Base-by-base conservation (phyloP, 163 green algal species). In the Prototheca wickerhamii region DNA sequence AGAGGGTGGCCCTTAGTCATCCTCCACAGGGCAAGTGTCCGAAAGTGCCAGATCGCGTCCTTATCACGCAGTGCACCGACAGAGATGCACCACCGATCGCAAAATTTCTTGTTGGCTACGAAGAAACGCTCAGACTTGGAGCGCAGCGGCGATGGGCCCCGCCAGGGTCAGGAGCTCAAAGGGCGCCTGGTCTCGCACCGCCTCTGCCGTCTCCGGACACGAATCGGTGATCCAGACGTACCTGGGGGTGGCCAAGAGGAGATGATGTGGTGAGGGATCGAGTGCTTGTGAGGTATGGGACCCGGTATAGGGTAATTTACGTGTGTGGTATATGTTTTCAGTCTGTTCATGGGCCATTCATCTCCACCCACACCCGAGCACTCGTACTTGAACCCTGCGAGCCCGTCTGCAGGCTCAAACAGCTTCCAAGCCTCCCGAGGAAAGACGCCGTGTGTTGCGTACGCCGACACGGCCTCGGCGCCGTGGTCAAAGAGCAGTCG, bases 201-300 rank as follows among this genome's bases (percentile, higher is more conserved):
- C 77, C 7, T 67, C 46, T 2, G 90, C 88, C 3, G 87, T 97
- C 58, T 82, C 58, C 3, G 91, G 84, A 76, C 90, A 97, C 17
- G 82, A 94, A 78, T 99, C 93, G 0, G 87, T 92, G 57, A 98
- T 92, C 90, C 90, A 99, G 64, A 99, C 97, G 75, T 94, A 87
- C n/a, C 70, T 78, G 69, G n/a, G n/a, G n/a, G n/a, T n/a, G n/a
- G n/a, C n/a, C n/a, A n/a, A n/a, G n/a, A n/a, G n/a, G n/a, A n/a
- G n/a, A n/a, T n/a, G n/a, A n/a, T n/a, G n/a, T n/a, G n/a, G n/a
- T n/a, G n/a, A n/a, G n/a, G n/a, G n/a, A n/a, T n/a, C n/a, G n/a
- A n/a, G n/a, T n/a, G n/a, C n/a, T n/a, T n/a, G n/a, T n/a, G n/a
- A n/a, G n/a, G n/a, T n/a, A n/a, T n/a, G n/a, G n/a, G n/a, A n/a